Percentiles rank a stretch among this genome's conserved stretches.
These are phyloP conservation scores for Collybiopsis luxurians DNA, from an alignment of 768 basidiomycete species.

Conservation along the genomic window DNA sequence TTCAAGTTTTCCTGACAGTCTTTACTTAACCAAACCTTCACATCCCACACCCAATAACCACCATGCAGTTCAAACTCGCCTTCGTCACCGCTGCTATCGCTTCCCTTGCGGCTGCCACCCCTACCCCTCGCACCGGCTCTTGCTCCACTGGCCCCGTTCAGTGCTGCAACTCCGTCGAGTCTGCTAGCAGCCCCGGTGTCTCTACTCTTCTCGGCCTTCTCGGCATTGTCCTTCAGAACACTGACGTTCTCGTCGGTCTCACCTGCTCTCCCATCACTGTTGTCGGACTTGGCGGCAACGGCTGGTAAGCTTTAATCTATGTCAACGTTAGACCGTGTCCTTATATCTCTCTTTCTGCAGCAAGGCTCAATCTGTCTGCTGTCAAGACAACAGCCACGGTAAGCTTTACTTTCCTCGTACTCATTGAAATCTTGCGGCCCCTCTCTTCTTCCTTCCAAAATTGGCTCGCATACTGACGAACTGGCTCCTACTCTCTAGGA, in stretches of 20 bases:
- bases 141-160: slow-evolving; percentile 5
- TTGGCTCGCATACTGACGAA: no score
- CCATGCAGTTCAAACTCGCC: slow-evolving; percentile 8
- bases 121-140: neutral
- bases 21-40: no score
- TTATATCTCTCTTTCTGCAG: neutral
- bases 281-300: neutral
- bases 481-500: neutral
- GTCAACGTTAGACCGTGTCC: neutral
- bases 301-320: neutral
- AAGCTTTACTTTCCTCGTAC: neutral
- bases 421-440: no score
- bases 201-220: neutral
- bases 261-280: slow-evolving; percentile 1
- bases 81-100: slow-evolving; percentile 2
- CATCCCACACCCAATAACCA: neutral
- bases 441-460: no score
- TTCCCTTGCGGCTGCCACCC: slow-evolving; percentile 4
- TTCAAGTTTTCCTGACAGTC: no score
- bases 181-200: neutral
- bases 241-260: neutral
- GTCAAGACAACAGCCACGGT: slow-evolving; percentile 2
- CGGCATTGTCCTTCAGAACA: neutral
- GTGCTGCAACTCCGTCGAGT: slow-evolving; percentile 1
- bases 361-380: slow-evolving; percentile 3